Base-by-base conservation (phyloP, 2,329 filamentous ascomycete species). In the Metarhizium anisopliae region DNA sequence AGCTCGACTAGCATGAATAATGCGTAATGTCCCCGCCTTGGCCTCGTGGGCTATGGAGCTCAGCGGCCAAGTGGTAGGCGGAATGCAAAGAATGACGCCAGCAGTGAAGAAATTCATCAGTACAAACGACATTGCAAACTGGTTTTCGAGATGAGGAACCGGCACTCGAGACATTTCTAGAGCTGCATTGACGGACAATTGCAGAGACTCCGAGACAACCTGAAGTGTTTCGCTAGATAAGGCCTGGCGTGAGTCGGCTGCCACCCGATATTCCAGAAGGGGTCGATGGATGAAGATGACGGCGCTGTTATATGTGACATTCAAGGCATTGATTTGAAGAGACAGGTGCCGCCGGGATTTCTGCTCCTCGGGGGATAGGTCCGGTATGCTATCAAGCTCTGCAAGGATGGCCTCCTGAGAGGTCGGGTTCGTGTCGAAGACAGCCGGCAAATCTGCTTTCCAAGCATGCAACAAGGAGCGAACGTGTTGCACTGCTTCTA, bases 151-250 rank as follows among this genome's bases (percentile, higher is more conserved):
- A 29, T 60, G 56, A 50, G 58, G 57, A 11, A 67, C 61, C 0
- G 64, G 64, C 4, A 63, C 58, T 13, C 60, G 60, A 16, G 66
- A 68, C 52, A 67, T 67, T 13, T 65, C 63, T 16, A 68, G 58
- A 10, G 66, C 66, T 14, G 66, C 64, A 36, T 59, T 59, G 10
- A 65, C 65, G 11, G 63, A 61, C 16, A 59, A 30, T 42, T 60
- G 55, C 16, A 62, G 56, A 16, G 61, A 62, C 43, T 68, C 64
- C 18, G 62, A 59, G 18, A 67, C 53, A 35, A 63, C 65, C 20
- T 66, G 51, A 16, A 56, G 51, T 35, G 47, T 53, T 20, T 52
- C 54, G 52, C 59, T 57, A n/a, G 57, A 52, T 36, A 52, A 53
- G 18, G 55, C 40, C 25, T 54, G 52, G 18, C 56, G 53, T 20